Evolutionary conservation across 2,329 filamentous ascomycete genomes (phyloP).

Genomic region (Neoarthrinium moseri): DNA sequence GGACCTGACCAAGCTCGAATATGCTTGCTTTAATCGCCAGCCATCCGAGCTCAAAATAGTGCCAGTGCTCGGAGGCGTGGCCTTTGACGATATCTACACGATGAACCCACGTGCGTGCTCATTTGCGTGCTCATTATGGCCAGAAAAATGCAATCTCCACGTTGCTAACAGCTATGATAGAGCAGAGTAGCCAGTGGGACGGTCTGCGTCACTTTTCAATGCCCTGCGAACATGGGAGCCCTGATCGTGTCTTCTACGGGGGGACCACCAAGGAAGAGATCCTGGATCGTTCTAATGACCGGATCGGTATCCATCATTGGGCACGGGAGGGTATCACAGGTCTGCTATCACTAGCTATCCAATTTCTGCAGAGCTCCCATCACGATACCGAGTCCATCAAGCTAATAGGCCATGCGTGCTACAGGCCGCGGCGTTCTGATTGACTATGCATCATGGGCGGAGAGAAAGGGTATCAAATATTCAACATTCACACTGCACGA

Average conservation of each 20-base stretch:
- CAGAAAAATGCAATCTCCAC: no score
- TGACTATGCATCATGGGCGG: conserved; percentile 47
- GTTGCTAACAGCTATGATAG: conserved; percentile 13
- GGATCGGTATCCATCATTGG: conserved; percentile 49
- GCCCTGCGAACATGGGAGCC: background rate
- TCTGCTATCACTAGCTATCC: no score
- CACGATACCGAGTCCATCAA: no score
- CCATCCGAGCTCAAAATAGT: conserved; percentile 50
- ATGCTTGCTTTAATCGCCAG: conserved; percentile 51
- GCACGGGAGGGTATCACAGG: conserved; percentile 44
- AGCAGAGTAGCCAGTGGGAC: conserved; percentile 52
- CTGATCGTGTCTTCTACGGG: conserved; percentile 47
- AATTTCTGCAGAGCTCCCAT: no score
- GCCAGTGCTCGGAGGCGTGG: conserved; percentile 42
- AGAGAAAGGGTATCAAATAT: conserved; percentile 35
- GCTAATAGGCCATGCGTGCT: no score
- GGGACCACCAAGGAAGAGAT: conserved; percentile 46
- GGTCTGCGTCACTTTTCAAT: conserved; percentile 45
- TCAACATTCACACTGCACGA: conserved; percentile 38
- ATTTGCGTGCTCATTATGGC: no score
- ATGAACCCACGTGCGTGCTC: conserved; percentile 48
- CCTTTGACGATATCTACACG: conserved; percentile 49
- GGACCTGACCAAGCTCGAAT: conserved; percentile 55
- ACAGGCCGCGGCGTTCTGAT: conserved; percentile 51
- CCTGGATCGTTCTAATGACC: conserved; percentile 36